Percentiles rank a stretch among this genome's conserved stretches.
Evolutionary conservation across 2,329 filamentous ascomycete genomes (phyloP).

Genomic region (Sphaerostilbella broomeana): DNA sequence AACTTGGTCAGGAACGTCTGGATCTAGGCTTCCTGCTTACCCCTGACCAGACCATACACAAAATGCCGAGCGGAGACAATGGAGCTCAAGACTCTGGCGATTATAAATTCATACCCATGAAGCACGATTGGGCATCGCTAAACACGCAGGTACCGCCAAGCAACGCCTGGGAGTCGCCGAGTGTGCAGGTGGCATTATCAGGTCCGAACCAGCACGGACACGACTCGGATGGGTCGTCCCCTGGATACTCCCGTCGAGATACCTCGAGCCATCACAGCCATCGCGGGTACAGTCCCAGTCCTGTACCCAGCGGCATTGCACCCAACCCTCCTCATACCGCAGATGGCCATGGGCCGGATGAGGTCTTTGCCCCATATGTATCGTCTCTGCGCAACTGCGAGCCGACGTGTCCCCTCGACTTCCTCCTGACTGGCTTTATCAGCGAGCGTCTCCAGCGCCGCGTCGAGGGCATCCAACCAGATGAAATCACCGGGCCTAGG

Average conservation of each 20-base stretch:
- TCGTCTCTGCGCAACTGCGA: conserved; percentile 50
- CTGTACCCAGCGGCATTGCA: conserved; percentile 39
- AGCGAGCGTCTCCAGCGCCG: conserved; percentile 60
- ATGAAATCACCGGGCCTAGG: conserved; percentile 65
- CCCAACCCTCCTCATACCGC: not conserved
- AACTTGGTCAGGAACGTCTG: conserved; percentile 59
- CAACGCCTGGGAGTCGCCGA: conserved; percentile 2
- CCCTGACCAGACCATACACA: conserved; percentile 43
- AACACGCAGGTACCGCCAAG: conserved; percentile 5
- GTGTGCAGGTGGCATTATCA: conserved; percentile 1
- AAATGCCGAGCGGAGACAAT: conserved; percentile 44
- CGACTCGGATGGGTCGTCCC: conserved; percentile 5
- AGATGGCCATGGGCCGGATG: too few relatives aligned
- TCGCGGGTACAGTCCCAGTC: conserved; percentile 44
- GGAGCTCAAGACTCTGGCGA: conserved; percentile 40
- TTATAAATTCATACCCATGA: conserved; percentile 43
- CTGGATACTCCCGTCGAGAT: not conserved
- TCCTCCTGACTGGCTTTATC: conserved; percentile 73
- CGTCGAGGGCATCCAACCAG: conserved; percentile 55
- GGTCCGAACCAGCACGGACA: not conserved
- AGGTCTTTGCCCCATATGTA: conserved; percentile 19
- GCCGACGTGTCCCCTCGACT: conserved; percentile 71
- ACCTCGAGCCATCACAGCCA: conserved; percentile 32
- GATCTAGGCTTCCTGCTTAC: conserved; percentile 69
- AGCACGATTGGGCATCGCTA: conserved; percentile 41